Evolutionary conservation across 2,329 filamentous ascomycete species (phyloP), one percentile per base, ranked within the genome.

Genomic region (Tolypocladium cylindrosporum): DNA sequence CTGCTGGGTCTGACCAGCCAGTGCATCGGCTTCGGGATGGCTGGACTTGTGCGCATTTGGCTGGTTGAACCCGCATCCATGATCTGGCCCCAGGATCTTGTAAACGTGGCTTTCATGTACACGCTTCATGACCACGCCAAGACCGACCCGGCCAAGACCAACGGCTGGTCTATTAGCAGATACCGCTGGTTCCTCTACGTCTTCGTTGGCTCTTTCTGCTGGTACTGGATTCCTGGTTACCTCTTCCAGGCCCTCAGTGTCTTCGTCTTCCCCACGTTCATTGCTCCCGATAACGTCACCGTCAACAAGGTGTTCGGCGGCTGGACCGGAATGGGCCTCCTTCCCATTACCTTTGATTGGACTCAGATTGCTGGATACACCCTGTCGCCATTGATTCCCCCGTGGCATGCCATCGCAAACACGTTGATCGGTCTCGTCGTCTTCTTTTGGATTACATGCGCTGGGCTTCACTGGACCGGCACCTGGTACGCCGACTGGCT

Each of bases 1-100:
- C 71, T 85, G 27, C 74, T 86, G 58, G 77, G 76, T 13, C 76
- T 86, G 59, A 82, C 81, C 21, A 83, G 80, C 1, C 79, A 85
- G 60, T 74, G 82, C 62, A 80, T 84, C 54, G 84, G 84, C 5
- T 84, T 85, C 61, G 82, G 82, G 1, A 70, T 86, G 19, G 83
- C 84, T 1, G 83, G 83, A 0, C 68, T 85, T 50, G 75, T 77
- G 39, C 75, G 81, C 36, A 75, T 79, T 31, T 85, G 82, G 67
- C 74, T 86, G 24, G 77, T 82, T n/a, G 78, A 73, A 68, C 83
- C 81, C 0, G 79, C 83, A 1, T 77, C 81, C 39, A 85, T 85
- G 82, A 79, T 85, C 59, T 86, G 83, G 82, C 83, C 83, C 2
- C 73, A 72, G 78, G 57, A 76, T 74, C 65, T 77, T 31, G 70